Percentiles rank a stretch among this genome's conserved stretches.
Conservation (phyloP, 305 asterid species). For the Ajuga reptans region DNA sequence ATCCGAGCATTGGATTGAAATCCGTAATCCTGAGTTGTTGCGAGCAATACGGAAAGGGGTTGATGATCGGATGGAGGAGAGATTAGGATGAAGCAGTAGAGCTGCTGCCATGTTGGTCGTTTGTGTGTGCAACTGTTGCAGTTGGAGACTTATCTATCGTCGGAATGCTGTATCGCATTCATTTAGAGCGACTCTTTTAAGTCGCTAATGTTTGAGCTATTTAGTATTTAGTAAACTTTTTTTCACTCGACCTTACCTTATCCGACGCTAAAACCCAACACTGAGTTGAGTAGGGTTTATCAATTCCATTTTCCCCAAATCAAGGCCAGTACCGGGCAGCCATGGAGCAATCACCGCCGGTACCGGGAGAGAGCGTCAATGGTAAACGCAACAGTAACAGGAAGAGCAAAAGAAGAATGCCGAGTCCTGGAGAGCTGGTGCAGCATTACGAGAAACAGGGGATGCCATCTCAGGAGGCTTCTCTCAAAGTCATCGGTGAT, state of each 20-base stretch:
- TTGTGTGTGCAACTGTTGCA: no score
- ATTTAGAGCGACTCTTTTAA: background rate
- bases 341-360: conserved; percentile 24
- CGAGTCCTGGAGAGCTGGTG: conserved; percentile 61
- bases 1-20: conserved; percentile 29
- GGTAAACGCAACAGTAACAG: conserved; percentile 10
- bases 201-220: background rate
- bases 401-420: conserved; percentile 32
- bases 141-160: conserved; percentile 15
- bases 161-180: background rate
- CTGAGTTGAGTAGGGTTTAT: conserved; percentile 16
- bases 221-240: no score
- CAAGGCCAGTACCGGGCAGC: no score
- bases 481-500: conserved; percentile 71
- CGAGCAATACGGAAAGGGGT: background rate
- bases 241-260: conserved; percentile 1
- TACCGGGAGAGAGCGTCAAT: background rate
- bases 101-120: background rate
- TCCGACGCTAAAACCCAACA: conserved; percentile 23
- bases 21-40: background rate
- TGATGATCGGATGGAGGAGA: conserved; percentile 9
- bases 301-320: background rate
- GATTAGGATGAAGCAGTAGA: conserved; percentile 24
- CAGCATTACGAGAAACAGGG: conserved; percentile 73
- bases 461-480: conserved; percentile 59